Percentiles rank a stretch among this genome's conserved stretches.
Conservation (phyloP, 345 rosid species). For the Tarenaya hassleriana region DNA sequence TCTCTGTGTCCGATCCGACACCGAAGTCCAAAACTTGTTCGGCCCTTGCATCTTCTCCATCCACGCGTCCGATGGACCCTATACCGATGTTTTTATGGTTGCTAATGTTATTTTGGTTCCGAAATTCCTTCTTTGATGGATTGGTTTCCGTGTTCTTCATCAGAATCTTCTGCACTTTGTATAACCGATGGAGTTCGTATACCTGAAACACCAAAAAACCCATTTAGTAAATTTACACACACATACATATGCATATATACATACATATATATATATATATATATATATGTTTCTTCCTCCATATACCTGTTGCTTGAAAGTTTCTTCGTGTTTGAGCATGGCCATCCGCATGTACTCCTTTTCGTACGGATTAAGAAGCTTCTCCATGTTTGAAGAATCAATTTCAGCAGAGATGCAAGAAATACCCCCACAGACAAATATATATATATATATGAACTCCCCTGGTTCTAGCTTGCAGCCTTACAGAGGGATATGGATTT, state of each 20-base stretch:
- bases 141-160: constrained; percentile 50
- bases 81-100: constrained; percentile 15
- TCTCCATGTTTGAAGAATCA: constrained; percentile 57
- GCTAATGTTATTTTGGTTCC: constrained; percentile 4
- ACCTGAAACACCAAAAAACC: constrained; percentile 40
- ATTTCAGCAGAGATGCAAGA: too few relatives aligned
- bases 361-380: constrained; percentile 56
- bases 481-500: too few relatives aligned
- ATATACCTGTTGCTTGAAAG: constrained; percentile 86
- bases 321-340: constrained; percentile 92
- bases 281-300: not conserved
- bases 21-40: constrained; percentile 6
- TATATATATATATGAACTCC: too few relatives aligned
- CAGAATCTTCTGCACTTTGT: constrained; percentile 66
- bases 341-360: constrained; percentile 88
- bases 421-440: too few relatives aligned
- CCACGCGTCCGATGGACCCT: constrained; percentile 25
- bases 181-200: constrained; percentile 80
- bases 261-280: not conserved
- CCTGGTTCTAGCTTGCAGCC: too few relatives aligned
- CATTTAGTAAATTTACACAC: constrained; percentile 6
- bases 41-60: constrained; percentile 18
- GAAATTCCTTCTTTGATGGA: too few relatives aligned
- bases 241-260: too few relatives aligned
- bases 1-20: constrained; percentile 34